Conservation (phyloP, 306 rosid genomes). For the Sindora glabra region DNA sequence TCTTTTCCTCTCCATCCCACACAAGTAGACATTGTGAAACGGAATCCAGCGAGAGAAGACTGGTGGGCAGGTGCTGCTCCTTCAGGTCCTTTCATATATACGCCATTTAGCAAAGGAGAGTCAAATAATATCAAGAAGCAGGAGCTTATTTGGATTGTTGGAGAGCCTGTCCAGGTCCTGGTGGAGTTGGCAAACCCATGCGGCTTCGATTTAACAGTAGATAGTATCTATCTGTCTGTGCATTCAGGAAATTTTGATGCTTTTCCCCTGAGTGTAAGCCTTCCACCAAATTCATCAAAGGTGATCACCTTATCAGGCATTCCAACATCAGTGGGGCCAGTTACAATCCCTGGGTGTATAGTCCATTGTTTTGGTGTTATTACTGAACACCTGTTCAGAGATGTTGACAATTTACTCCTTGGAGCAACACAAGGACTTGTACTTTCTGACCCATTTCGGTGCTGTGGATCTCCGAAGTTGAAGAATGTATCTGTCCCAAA, state of each 20-base stretch:
- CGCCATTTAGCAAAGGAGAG: constrained; percentile 96
- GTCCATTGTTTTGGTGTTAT: constrained; percentile 97
- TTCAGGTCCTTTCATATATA: constrained; percentile 93
- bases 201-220: constrained; percentile 92
- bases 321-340: constrained; percentile 76
- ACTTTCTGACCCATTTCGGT: constrained; percentile 92
- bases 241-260: constrained; percentile 89
- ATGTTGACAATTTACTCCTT: constrained; percentile 92
- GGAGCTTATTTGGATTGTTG: constrained; percentile 81
- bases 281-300: constrained; percentile 85
- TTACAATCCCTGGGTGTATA: constrained; percentile 83
- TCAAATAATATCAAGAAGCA: constrained; percentile 59
- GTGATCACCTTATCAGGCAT: constrained; percentile 88
- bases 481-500: constrained; percentile 70
- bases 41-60: constrained; percentile 81
- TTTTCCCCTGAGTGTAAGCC: constrained; percentile 76
- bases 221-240: constrained; percentile 87
- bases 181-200: constrained; percentile 97
- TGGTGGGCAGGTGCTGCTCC: constrained; percentile 98
- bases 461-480: constrained; percentile 88
- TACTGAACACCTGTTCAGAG: constrained; percentile 90
- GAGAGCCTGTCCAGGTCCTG: constrained; percentile 89
- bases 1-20: constrained; percentile 80
- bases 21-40: constrained; percentile 88
- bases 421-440: constrained; percentile 97